Percentiles rank a stretch among this genome's conserved stretches.
Conservation (phyloP, 2,329 filamentous ascomycete species). For the Coniochaeta sp. region DNA sequence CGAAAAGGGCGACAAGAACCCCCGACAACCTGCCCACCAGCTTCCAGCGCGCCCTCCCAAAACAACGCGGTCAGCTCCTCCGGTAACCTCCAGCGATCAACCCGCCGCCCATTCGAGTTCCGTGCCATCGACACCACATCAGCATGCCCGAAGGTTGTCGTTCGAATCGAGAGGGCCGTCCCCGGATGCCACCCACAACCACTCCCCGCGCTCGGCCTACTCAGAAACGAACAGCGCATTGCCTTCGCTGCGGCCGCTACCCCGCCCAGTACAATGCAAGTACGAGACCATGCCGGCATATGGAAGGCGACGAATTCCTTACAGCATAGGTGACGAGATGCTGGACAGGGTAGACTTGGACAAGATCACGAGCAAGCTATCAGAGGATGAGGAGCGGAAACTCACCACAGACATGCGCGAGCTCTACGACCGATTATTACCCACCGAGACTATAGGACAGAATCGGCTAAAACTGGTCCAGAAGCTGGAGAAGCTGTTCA, state of each 20-base stretch:
- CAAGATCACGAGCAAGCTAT: constrained; percentile 65
- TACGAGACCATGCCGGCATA: constrained; percentile 83
- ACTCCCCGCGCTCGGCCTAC: constrained; percentile 84
- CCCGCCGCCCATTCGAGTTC: constrained; percentile 68
- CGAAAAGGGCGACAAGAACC: constrained; percentile 16
- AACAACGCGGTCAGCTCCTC: neutral
- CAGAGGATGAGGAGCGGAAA: constrained; percentile 65
- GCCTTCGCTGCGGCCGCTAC: constrained; percentile 58
- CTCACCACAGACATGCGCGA: constrained; percentile 78
- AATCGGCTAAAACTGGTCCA: constrained; percentile 69
- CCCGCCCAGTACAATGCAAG: constrained; percentile 60
- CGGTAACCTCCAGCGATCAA: neutral
- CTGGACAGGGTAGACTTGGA: constrained; percentile 65
- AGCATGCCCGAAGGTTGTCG: constrained; percentile 76
- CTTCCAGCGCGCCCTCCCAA: constrained; percentile 9
- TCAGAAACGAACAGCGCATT: constrained; percentile 77
- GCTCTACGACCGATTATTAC: constrained; percentile 78
- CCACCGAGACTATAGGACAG: constrained; percentile 70
- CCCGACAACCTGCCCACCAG: constrained; percentile 3
- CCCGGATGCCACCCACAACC: constrained; percentile 66
- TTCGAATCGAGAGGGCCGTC: constrained; percentile 70
- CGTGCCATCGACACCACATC: constrained; percentile 87
- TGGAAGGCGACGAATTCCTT: constrained; percentile 81
- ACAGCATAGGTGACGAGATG: constrained; percentile 76
- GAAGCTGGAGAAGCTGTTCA: constrained; percentile 84